Evolutionary conservation across 2,329 filamentous ascomycete genomes (phyloP).

Genomic region (Aspergillus luchuensis): DNA sequence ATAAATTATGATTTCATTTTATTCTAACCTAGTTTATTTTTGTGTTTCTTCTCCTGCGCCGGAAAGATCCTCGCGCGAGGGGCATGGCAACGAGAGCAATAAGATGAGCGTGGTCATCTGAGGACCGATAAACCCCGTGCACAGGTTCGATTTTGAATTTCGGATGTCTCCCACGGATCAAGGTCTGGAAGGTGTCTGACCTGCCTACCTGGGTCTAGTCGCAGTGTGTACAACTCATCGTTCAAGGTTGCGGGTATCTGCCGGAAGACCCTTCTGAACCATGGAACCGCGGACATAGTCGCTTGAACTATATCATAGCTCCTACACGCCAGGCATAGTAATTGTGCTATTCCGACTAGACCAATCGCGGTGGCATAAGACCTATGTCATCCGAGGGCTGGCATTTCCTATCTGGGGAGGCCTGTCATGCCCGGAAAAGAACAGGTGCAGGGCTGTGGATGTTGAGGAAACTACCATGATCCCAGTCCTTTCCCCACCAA

Average conservation of each 20-base stretch:
- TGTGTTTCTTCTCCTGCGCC: neutral
- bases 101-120: neutral
- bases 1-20: too few species aligned
- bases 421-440: slow-evolving; percentile 2
- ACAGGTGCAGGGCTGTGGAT: slow-evolving; percentile 1
- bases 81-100: neutral
- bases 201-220: slow-evolving; percentile 1
- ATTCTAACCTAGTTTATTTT: too few species aligned
- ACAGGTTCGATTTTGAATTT: neutral
- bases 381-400: neutral
- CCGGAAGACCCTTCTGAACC: slow-evolving; percentile 17
- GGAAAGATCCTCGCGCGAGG: neutral
- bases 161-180: neutral
- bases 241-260: slow-evolving; percentile 19
- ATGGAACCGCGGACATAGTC: slow-evolving; percentile 19
- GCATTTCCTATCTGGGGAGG: neutral
- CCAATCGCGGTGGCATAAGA: neutral
- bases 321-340: neutral
- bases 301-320: slow-evolving; percentile 12
- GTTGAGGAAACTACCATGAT: neutral
- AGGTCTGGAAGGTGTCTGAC: neutral
- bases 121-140: neutral
- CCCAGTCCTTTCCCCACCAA: neutral
- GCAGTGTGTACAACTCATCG: slow-evolving; percentile 9
- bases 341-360: neutral